phyloP scores from a whole-genome alignment of 202 grass and related monocot genomes.

The Digitaria exilis region DNA sequence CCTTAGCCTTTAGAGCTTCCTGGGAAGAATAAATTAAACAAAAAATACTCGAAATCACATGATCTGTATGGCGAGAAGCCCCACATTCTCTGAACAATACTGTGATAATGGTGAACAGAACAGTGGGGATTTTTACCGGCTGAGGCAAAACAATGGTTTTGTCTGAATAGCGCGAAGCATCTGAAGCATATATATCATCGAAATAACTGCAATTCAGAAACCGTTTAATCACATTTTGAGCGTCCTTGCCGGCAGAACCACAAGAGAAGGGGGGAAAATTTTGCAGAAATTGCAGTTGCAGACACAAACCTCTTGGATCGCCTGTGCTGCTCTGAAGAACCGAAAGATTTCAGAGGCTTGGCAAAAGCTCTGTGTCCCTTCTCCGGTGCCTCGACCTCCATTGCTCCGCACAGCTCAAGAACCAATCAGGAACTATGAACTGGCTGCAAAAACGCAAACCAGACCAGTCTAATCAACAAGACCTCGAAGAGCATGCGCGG shows the following conservation, averaged over 20 bases:
- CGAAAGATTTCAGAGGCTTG: constrained; percentile 53
- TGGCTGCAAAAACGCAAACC: neutral
- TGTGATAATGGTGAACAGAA: neutral
- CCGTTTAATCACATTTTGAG: constrained; percentile 7
- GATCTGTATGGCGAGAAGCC: neutral
- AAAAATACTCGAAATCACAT: constrained; percentile 9
- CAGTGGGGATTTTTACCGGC: constrained; percentile 42
- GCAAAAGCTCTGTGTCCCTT: constrained; percentile 52
- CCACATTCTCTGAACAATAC: neutral
- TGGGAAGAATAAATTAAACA: constrained; percentile 50
- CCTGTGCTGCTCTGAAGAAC: constrained; percentile 45
- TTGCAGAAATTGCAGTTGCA: constrained; percentile 12
- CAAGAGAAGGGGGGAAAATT: neutral
- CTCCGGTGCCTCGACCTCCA: constrained; percentile 68
- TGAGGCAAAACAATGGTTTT: constrained; percentile 45
- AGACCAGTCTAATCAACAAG: constrained; percentile 25
- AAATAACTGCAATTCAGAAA: constrained; percentile 63
- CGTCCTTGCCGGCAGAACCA: constrained; percentile 13
- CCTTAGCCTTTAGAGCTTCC: constrained; percentile 50
- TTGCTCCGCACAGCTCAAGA: constrained; percentile 20
- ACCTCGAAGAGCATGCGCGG: constrained; percentile 8
- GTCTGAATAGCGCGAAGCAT: constrained; percentile 44
- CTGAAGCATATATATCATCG: constrained; percentile 50
- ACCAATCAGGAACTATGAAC: constrained; percentile 43
- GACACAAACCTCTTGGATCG: constrained; percentile 66